Percentiles rank a stretch among this genome's conserved stretches.
Conservation (phyloP, 257 asterid species). For the Fraxinus anomala region DNA sequence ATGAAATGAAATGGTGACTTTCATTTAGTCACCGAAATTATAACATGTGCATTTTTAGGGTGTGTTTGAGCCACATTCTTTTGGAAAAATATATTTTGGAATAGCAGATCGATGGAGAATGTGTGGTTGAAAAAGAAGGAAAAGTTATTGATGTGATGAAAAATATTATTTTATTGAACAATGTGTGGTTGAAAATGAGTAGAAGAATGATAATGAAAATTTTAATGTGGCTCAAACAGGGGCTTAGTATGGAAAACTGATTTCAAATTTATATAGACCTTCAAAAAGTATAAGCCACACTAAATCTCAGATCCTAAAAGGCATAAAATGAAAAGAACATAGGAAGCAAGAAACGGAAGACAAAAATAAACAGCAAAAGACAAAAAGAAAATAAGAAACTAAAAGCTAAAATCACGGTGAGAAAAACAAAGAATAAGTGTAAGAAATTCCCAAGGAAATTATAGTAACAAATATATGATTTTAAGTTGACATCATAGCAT, state of each 20-base stretch:
- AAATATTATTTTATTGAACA: too few species aligned
- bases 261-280: neutral
- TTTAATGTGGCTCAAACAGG: too few species aligned
- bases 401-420: neutral
- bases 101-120: too few species aligned
- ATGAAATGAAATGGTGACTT: neutral
- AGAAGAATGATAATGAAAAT: too few species aligned
- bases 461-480: slow-evolving; percentile 16
- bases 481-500: slow-evolving; percentile 23
- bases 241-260: neutral
- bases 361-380: neutral
- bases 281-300: neutral
- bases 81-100: too few species aligned
- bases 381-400: neutral
- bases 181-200: too few species aligned
- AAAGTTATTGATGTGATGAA: too few species aligned
- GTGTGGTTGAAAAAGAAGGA: too few species aligned
- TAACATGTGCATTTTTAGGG: neutral
- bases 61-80: too few species aligned
- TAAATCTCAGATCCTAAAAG: neutral
- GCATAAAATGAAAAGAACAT: neutral
- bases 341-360: neutral
- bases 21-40: neutral
- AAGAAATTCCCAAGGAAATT: slow-evolving; percentile 1
- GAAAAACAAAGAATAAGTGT: neutral